These are phyloP conservation scores for Metschnikowia orientalis DNA, from an alignment of 805 yeast genomes.

Conservation along the genomic window DNA sequence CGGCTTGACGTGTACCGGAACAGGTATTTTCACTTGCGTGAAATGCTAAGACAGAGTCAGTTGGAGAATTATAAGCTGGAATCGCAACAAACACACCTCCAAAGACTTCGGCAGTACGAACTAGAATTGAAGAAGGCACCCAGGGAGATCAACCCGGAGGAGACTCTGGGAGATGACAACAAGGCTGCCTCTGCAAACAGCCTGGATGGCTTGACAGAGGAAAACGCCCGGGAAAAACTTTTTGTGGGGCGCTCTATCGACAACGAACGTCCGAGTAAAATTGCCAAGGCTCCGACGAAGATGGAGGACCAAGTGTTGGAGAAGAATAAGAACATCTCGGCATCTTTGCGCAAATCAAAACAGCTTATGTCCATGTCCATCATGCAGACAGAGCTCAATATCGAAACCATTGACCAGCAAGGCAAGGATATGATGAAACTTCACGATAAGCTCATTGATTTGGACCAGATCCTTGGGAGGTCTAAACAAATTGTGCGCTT, in stretches of 20 bases:
- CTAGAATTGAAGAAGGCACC: not conserved
- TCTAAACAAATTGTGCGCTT: constrained; percentile 46
- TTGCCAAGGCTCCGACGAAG: constrained; percentile 17
- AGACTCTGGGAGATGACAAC: not conserved
- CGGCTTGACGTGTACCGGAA: constrained; percentile 19
- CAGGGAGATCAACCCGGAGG: not conserved
- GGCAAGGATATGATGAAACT: constrained; percentile 37
- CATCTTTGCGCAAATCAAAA: constrained; percentile 44
- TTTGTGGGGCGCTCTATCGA: constrained; percentile 11
- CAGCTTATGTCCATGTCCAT: constrained; percentile 47
- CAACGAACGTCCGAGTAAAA: not conserved
- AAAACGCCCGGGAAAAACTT: not conserved
- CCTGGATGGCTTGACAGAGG: not conserved
- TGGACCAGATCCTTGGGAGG: constrained; percentile 37
- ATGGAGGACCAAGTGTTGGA: constrained; percentile 40
- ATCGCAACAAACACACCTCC: constrained; percentile 27
- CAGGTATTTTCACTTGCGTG: constrained; percentile 21
- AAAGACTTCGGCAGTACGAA: constrained; percentile 27
- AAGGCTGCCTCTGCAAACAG: not conserved
- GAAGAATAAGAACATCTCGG: constrained; percentile 45
- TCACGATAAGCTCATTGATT: constrained; percentile 38
- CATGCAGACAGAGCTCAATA: constrained; percentile 48
- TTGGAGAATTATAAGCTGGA: constrained; percentile 24
- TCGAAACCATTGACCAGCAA: constrained; percentile 46
- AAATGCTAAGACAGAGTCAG: constrained; percentile 27